Percentiles rank a stretch among this genome's conserved stretches.
Evolutionary conservation across 495 filamentous ascomycete species (phyloP).

Genomic region (Neurospora sp.): DNA sequence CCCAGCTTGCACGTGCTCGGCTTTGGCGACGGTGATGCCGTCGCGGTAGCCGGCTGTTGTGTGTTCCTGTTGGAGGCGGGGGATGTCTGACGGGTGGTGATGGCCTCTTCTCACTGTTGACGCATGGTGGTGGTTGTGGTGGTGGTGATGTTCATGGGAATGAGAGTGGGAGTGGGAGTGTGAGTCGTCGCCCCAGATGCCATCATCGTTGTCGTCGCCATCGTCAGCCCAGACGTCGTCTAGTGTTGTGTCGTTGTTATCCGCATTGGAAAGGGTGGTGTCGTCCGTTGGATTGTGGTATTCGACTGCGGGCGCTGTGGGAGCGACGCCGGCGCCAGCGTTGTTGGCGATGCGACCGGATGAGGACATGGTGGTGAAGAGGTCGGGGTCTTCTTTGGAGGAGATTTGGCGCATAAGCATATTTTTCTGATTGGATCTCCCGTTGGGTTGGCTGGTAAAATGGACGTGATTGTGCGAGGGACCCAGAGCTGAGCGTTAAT

Average conservation of each 20-base stretch:
- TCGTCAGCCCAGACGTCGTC: slow-evolving; percentile 22
- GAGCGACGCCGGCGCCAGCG: background rate
- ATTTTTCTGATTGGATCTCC: background rate
- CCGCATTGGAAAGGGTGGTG: background rate
- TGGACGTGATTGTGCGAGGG: background rate
- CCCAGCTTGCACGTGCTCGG: slow-evolving; percentile 58
- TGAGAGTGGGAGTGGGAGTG: background rate
- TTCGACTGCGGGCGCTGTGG: background rate
- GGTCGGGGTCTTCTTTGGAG: slow-evolving; percentile 9
- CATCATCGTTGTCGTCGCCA: background rate
- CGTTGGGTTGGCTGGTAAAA: background rate
- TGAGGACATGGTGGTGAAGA: slow-evolving; percentile 14
- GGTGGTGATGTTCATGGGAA: background rate
- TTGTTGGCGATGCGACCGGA: background rate
- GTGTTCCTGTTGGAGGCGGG: slow-evolving; percentile 64
- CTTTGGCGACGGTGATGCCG: slow-evolving; percentile 65
- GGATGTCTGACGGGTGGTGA: slow-evolving; percentile 54
- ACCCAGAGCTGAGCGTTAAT: background rate
- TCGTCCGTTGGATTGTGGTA: background rate
- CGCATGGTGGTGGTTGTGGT: background rate
- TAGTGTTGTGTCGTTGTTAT: slow-evolving; percentile 1
- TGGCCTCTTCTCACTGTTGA: background rate
- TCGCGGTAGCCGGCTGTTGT: slow-evolving; percentile 84
- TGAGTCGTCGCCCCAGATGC: background rate
- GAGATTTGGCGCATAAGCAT: slow-evolving; percentile 15